Evolutionary conservation across 192 early-diverging fungal genomes (phyloP).

Genomic region (Glomus cerebriforme): DNA sequence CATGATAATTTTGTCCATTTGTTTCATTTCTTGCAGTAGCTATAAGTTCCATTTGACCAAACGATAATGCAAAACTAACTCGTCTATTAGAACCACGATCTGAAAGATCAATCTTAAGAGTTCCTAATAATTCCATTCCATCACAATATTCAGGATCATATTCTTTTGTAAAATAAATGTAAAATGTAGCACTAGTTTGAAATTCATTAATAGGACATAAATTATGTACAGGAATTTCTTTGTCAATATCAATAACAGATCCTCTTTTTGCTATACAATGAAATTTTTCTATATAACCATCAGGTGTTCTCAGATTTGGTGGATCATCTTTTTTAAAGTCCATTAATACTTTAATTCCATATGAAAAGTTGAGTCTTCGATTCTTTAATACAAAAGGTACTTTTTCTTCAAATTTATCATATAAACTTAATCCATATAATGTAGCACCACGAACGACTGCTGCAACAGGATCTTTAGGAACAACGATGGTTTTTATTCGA

Average conservation of each 20-base stretch:
- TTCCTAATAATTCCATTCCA: background rate
- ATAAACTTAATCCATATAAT: conserved; percentile 41
- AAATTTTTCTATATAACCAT: too few relatives aligned
- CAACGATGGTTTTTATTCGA: conserved; percentile 50
- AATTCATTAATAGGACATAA: background rate
- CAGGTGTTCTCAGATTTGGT: too few relatives aligned
- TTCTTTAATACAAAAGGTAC: too few relatives aligned
- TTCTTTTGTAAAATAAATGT: background rate
- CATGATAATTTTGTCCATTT: background rate
- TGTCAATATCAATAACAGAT: background rate
- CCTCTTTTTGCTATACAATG: background rate
- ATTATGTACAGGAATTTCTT: background rate
- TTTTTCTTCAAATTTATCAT: background rate
- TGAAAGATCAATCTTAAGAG: background rate
- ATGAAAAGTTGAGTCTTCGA: too few relatives aligned
- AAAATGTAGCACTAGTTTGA: background rate
- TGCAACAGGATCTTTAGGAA: conserved; percentile 52
- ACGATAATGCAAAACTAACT: background rate
- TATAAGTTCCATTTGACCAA: conserved; percentile 18
- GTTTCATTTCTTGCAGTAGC: conserved; percentile 3
- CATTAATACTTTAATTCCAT: too few relatives aligned
- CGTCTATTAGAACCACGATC: background rate
- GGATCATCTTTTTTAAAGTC: too few relatives aligned
- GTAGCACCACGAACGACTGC: conserved; percentile 60
- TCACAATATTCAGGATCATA: background rate